These are phyloP conservation scores for Tricladium varicosporioides DNA, from an alignment of 2,329 filamentous ascomycete genomes.

Conservation along the genomic window DNA sequence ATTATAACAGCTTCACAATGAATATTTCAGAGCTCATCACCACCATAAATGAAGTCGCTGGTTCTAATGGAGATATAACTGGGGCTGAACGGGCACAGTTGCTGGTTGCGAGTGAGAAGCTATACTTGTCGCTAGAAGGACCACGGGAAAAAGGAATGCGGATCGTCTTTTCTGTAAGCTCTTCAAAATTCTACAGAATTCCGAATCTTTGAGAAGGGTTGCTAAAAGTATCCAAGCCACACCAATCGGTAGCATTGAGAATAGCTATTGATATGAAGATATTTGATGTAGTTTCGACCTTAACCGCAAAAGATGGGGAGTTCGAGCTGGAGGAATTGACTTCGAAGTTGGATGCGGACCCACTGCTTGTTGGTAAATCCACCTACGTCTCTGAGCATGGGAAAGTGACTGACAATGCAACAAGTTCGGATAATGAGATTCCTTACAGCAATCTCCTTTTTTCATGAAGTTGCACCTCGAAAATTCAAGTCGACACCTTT, in stretches of 20 bases:
- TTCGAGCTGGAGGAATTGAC: conserved; percentile 2
- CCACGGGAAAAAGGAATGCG: background rate
- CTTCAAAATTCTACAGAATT: background rate
- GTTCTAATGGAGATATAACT: background rate
- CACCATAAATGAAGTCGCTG: background rate
- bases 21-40: background rate
- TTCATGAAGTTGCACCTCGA: conserved; percentile 5
- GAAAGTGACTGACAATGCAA: background rate
- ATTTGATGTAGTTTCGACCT: background rate
- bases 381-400: background rate
- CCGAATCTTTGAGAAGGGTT: background rate
- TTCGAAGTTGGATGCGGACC: conserved; percentile 4
- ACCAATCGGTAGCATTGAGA: background rate
- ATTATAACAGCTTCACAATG: background rate
- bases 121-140: background rate
- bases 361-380: conserved; percentile 1
- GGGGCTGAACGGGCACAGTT: background rate
- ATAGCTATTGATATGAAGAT: conserved; percentile 13
- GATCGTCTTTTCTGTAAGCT: background rate
- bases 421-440: conserved; percentile 16
- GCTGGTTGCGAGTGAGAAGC: background rate
- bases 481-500: conserved; percentile 6
- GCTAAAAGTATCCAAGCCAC: background rate
- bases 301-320: background rate
- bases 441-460: conserved; percentile 7